Conservation (phyloP, 768 basidiomycete genomes). For the Tephrocybe sp. region DNA sequence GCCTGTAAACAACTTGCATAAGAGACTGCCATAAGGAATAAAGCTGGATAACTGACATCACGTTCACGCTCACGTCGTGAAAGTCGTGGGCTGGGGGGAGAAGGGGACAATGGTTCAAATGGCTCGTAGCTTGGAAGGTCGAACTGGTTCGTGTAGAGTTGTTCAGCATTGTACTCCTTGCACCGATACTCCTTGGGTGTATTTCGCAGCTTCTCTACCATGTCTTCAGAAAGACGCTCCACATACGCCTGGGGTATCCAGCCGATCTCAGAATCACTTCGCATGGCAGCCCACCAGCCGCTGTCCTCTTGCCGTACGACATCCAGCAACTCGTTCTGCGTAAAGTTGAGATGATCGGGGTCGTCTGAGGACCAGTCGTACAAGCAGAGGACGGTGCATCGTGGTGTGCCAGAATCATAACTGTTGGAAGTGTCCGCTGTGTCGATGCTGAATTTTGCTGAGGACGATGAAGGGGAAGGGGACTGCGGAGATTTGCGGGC, state of each 20-base stretch:
- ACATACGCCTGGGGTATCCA: constrained; percentile 82
- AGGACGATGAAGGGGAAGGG: constrained; percentile 35
- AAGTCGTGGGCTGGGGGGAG: not conserved
- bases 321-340: constrained; percentile 64
- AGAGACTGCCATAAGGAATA: no score
- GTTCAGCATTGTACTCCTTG: constrained; percentile 49
- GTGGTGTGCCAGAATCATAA: constrained; percentile 26
- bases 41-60: not conserved
- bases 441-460: constrained; percentile 28
- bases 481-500: constrained; percentile 30
- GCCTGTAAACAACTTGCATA: constrained; percentile 5
- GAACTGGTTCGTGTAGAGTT: constrained; percentile 39
- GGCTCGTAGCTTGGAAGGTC: constrained; percentile 24
- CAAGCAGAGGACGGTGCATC: constrained; percentile 62
- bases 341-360: constrained; percentile 59
- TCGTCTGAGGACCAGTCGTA: constrained; percentile 69
- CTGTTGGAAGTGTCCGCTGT: constrained; percentile 30
- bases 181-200: constrained; percentile 45
- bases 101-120: constrained; percentile 6
- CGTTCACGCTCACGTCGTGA: constrained; percentile 1
- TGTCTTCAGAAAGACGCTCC: constrained; percentile 47
- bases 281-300: constrained; percentile 84
- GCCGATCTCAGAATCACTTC: constrained; percentile 54
- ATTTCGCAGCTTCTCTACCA: constrained; percentile 46
- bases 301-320: constrained; percentile 68